These are phyloP conservation scores for Zoysia japonica DNA, from an alignment of 176 grass and related monocot genomes.

Conservation along the genomic window DNA sequence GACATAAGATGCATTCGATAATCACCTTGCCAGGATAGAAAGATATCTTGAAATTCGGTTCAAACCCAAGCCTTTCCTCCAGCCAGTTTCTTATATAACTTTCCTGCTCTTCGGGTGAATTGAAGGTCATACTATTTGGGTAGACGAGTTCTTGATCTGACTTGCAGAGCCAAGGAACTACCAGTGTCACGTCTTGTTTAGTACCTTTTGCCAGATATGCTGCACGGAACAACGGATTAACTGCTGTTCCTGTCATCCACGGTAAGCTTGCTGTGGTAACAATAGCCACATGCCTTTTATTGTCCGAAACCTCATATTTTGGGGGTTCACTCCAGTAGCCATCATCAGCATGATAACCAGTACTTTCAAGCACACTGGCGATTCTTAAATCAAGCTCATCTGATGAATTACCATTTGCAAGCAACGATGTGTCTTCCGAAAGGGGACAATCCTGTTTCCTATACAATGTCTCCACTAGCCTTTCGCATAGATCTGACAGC, in stretches of 20 bases:
- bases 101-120: conserved; percentile 76
- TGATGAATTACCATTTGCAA: conserved; percentile 48
- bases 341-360: conserved; percentile 48
- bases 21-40: conserved; percentile 82
- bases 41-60: conserved; percentile 80
- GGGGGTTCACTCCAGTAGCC: conserved; percentile 41
- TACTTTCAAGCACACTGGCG: conserved; percentile 57
- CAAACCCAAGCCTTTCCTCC: conserved; percentile 72
- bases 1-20: conserved; percentile 20
- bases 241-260: conserved; percentile 95
- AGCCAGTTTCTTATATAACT: conserved; percentile 78
- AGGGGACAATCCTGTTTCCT: conserved; percentile 50
- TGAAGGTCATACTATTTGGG: conserved; percentile 71
- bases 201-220: conserved; percentile 72
- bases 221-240: conserved; percentile 85
- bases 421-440: conserved; percentile 48
- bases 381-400: conserved; percentile 81
- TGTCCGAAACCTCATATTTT: conserved; percentile 49
- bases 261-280: conserved; percentile 86
- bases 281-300: conserved; percentile 71
- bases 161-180: conserved; percentile 81
- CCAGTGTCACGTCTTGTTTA: conserved; percentile 77
- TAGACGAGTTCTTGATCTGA: conserved; percentile 78
- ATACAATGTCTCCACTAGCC: conserved; percentile 60
- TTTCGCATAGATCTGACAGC: conserved; percentile 61